phyloP scores from a whole-genome alignment of 2,329 filamentous ascomycete genomes.

The Pestalotiopsis sp. region DNA sequence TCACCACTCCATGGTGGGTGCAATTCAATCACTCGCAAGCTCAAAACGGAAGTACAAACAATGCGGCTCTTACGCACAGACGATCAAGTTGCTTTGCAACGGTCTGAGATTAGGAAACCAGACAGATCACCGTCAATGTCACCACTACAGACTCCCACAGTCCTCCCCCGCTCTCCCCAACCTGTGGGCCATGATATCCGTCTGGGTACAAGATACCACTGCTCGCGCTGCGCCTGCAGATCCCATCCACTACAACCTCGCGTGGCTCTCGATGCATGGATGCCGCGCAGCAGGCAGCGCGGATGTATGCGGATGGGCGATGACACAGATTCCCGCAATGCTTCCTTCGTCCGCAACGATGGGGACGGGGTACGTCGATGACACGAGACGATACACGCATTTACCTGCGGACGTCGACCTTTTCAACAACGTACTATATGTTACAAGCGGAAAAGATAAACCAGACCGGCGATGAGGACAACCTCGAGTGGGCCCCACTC shows the following conservation, averaged over 20 bases:
- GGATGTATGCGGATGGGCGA: background rate
- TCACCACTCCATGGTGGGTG: background rate
- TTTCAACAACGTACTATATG: background rate
- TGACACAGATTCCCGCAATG: background rate
- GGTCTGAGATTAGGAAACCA: background rate
- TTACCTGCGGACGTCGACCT: background rate
- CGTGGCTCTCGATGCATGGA: background rate
- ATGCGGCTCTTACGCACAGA: constrained; percentile 8
- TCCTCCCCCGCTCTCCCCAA: background rate
- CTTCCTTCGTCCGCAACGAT: background rate
- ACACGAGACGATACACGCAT: background rate
- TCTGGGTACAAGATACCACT: background rate
- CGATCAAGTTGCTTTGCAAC: background rate
- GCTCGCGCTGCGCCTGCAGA: background rate
- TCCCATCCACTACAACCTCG: background rate
- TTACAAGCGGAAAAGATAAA: background rate
- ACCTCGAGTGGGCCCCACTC: background rate
- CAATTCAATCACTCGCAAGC: background rate
- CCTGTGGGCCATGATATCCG: background rate
- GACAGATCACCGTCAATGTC: background rate
- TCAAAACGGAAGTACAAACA: background rate
- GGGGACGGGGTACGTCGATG: background rate
- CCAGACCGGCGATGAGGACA: background rate
- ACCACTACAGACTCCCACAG: background rate
- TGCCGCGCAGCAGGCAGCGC: background rate